Evolutionary conservation across 2,329 filamentous ascomycete genomes (phyloP).

Genomic region (Arthrobotrys sphaeroides): DNA sequence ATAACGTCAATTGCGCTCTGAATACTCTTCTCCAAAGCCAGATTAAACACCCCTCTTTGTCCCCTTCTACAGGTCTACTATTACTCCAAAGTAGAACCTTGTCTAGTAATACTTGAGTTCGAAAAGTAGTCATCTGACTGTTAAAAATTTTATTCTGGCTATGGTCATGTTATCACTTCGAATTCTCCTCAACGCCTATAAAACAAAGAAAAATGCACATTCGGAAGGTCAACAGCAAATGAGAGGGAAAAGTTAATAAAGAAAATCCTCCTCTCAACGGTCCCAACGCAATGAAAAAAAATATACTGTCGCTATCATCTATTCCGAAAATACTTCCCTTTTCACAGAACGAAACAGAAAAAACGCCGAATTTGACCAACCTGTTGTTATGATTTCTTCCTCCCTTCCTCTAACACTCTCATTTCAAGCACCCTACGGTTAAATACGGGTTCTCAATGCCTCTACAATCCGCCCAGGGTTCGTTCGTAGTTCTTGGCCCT

Average conservation of each 20-base stretch:
- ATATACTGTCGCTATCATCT: background rate
- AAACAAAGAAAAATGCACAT: conserved; percentile 7
- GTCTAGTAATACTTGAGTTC: background rate
- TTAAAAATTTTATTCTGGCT: background rate
- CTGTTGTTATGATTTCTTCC: too few species aligned
- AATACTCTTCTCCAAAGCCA: too few species aligned
- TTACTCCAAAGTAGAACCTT: background rate
- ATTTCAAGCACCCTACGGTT: background rate
- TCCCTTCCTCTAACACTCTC: background rate
- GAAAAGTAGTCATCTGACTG: background rate
- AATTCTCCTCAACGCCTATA: conserved; percentile 1
- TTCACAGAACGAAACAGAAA: too few species aligned
- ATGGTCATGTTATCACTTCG: conserved; percentile 17
- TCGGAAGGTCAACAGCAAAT: conserved; percentile 28
- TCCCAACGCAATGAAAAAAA: background rate
- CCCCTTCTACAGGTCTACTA: background rate
- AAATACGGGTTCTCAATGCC: background rate
- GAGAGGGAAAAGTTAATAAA: conserved; percentile 5
- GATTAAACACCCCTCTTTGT: background rate
- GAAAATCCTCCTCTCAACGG: conserved; percentile 12
- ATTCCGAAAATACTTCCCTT: background rate
- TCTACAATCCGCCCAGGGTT: background rate
- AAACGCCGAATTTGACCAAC: too few species aligned
- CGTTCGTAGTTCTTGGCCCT: background rate
- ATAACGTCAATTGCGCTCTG: too few species aligned